Conservation (phyloP, 805 yeast genomes). For the Blastobotrys muscicola region DNA sequence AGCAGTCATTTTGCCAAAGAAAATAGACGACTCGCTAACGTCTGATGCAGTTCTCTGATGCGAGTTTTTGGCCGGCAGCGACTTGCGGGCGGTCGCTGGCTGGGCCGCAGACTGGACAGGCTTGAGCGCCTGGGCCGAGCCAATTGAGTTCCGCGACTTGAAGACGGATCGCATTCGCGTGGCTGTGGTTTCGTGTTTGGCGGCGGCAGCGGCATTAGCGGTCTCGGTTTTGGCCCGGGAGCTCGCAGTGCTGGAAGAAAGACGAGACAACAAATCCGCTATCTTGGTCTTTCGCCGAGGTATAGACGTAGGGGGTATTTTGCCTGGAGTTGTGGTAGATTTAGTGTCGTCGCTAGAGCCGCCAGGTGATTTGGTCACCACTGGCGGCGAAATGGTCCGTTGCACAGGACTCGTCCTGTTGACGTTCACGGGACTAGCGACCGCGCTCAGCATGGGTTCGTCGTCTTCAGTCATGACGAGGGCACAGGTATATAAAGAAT, state of each 20-base stretch:
- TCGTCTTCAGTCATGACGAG: no score
- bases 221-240: conserved; percentile 15
- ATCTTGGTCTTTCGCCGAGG: conserved; percentile 18
- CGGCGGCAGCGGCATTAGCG: neutral
- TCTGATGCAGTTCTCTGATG: conserved; percentile 6
- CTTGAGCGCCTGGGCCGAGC: conserved; percentile 2
- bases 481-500: no score
- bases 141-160: conserved; percentile 3
- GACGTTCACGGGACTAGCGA: no score
- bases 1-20: conserved; percentile 9
- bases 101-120: conserved; percentile 1
- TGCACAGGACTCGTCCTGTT: no score
- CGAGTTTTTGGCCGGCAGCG: conserved; percentile 1
- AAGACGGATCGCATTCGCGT: conserved; percentile 5
- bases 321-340: neutral
- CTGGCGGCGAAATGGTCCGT: no score
- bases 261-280: conserved; percentile 23
- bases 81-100: neutral
- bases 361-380: no score
- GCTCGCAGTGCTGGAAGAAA: conserved; percentile 24
- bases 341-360: neutral
- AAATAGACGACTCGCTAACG: conserved; percentile 10
- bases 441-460: no score
- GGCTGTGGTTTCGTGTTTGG: conserved; percentile 4
- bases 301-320: conserved; percentile 1